A percentile compares a stretch with the other conserved stretches of the same genome.
Evolutionary conservation across 1,284 basidiomycete species (phyloP).

Genomic region (Trichosporon sp.): DNA sequence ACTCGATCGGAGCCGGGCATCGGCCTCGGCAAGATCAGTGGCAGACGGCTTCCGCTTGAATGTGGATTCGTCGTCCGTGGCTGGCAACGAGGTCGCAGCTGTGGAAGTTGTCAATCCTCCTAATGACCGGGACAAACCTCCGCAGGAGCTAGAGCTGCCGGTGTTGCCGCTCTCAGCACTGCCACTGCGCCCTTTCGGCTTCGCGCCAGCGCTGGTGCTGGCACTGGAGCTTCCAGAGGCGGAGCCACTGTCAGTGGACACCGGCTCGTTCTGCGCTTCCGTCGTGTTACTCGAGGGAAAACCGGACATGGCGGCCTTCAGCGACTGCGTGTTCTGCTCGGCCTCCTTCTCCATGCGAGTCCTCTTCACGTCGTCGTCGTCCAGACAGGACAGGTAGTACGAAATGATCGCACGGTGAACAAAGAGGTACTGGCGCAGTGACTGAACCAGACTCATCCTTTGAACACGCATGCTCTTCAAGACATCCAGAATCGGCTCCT

Average conservation of each 20-base stretch:
- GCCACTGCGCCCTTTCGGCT: neutral
- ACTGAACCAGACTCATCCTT: constrained; percentile 88
- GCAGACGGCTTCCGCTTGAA: constrained; percentile 49
- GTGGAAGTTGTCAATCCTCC: constrained; percentile 12
- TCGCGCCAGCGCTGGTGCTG: neutral
- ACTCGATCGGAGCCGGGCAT: constrained; percentile 20
- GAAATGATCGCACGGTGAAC: constrained; percentile 82
- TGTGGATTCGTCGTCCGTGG: constrained; percentile 49
- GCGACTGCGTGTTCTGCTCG: neutral
- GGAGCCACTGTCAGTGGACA: constrained; percentile 7
- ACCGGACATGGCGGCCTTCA: constrained; percentile 16
- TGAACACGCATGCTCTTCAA: constrained; percentile 88
- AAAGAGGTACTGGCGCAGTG: constrained; percentile 83
- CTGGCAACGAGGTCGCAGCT: constrained; percentile 17
- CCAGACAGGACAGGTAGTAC: constrained; percentile 73
- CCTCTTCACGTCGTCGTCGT: constrained; percentile 61
- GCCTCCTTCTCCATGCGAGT: constrained; percentile 1
- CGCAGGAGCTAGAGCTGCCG: neutral
- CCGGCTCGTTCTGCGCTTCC: neutral
- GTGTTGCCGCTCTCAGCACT: neutral
- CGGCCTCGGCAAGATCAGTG: constrained; percentile 45
- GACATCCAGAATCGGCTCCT: constrained; percentile 73
- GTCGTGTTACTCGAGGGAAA: neutral
- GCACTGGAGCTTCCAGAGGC: neutral
- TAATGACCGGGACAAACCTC: constrained; percentile 12